Evolutionary conservation across 805 yeast species (phyloP), one percentile per base, ranked within the genome.

Genomic region (Saccharomycopsis schoenii): DNA sequence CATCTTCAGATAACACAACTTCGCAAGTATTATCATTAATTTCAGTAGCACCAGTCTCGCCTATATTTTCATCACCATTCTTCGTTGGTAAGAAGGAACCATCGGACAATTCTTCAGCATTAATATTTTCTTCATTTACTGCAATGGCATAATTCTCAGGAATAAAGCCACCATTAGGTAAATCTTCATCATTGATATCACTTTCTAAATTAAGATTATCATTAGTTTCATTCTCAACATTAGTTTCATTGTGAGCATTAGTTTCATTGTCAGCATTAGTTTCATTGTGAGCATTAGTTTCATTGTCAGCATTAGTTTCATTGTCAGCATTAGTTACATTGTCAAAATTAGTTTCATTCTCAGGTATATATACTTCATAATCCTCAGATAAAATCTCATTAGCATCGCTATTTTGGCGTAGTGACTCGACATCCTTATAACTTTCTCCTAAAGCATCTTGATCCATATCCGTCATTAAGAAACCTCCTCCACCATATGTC

Each of bases 131-230:
- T 34, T 56, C 29, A 12, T 21, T 41, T n/a, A 11, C 55, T 17
- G 5, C 17, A 3, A 37, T 55, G 5, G 14, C 21, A 41, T 15
- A 17, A n/a, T 40, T 56, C 19, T 37, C 40, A 12, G 11, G 34
- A 2, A 68, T n/a, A 58, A 70, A 71, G 14, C 73, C 73, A 17
- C 72, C 74, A 9, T 66, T 72, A 15, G 61, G 54, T 6, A 61
- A 29, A n/a, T 8, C 61, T 12, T 60, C 60, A 34, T 34, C 62
- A 2, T 61, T 60, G 6, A 29, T 19, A 1, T 43, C 51, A 21
- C 19, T 21, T 43, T 21, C 51, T 42, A 11, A 11, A n/a, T n/a
- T 17, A 17, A 42, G 11, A 9, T 24, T 24, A 42, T 24, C 50
- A 42, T 42, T 24, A 42, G 50, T 19, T 14, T n/a, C n/a, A n/a